Percentiles rank a stretch among this genome's conserved stretches.
These are phyloP conservation scores for Ophiostoma australiae DNA, from an alignment of 2,329 filamentous ascomycete species.

Conservation along the genomic window DNA sequence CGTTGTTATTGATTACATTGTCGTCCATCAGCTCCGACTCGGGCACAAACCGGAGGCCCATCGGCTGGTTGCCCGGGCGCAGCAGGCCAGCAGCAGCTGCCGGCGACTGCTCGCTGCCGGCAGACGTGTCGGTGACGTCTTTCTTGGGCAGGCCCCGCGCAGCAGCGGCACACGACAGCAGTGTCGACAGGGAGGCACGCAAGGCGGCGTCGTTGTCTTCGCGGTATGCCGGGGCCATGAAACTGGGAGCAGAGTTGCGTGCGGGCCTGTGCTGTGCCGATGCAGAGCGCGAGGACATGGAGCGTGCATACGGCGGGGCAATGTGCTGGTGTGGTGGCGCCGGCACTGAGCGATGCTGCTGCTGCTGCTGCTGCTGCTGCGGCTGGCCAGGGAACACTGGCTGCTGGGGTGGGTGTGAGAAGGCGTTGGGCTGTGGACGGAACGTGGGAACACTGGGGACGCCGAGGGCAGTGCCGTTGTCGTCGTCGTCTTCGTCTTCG, in stretches of 20 bases:
- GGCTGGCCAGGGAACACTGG: conserved; percentile 29
- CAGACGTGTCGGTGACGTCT: conserved; percentile 29
- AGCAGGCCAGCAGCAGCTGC: conserved; percentile 38
- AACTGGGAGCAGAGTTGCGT: neutral
- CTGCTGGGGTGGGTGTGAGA: conserved; percentile 70
- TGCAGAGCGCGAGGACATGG: conserved; percentile 12
- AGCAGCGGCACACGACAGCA: conserved; percentile 90
- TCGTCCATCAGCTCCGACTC: conserved; percentile 53
- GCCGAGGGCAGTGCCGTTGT: conserved; percentile 78
- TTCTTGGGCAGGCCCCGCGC: conserved; percentile 74
- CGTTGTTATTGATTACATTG: neutral
- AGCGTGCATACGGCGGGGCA: conserved; percentile 29
- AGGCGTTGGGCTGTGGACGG: conserved; percentile 85
- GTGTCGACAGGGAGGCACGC: conserved; percentile 85
- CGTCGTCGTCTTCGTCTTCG: conserved; percentile 55
- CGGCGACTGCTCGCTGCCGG: conserved; percentile 34
- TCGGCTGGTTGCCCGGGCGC: conserved; percentile 48
- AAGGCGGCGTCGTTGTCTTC: conserved; percentile 91
- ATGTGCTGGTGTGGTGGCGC: conserved; percentile 41
- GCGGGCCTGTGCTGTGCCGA: conserved; percentile 2
- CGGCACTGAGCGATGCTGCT: conserved; percentile 42
- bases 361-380: conserved; percentile 38
- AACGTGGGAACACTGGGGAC: conserved; percentile 49
- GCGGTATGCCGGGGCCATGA: conserved; percentile 57
- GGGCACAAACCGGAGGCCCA: conserved; percentile 55